These are phyloP conservation scores for Lagenaria siceraria DNA, from an alignment of 306 rosid genomes.

Conservation along the genomic window DNA sequence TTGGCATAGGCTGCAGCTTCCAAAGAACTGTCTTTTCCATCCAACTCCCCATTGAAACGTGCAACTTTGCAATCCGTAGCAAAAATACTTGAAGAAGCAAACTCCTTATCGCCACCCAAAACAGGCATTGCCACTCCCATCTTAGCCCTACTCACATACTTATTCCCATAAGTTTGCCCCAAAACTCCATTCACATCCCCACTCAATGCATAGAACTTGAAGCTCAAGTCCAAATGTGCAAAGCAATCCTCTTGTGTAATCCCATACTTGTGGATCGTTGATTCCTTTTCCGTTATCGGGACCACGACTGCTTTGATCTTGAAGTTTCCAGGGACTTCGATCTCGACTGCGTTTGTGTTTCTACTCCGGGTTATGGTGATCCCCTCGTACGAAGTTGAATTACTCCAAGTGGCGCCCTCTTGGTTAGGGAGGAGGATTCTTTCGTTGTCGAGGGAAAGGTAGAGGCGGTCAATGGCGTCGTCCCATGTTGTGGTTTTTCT, in stretches of 20 bases:
- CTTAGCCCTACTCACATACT: constrained; percentile 23
- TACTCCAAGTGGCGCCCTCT: not conserved
- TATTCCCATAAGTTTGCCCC: constrained; percentile 42
- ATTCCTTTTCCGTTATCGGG: constrained; percentile 54
- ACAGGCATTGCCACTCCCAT: constrained; percentile 35
- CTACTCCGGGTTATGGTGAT: constrained; percentile 8
- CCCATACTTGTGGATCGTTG: constrained; percentile 42
- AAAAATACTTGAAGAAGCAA: constrained; percentile 20
- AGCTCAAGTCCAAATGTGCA: constrained; percentile 59
- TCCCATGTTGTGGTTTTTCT: constrained; percentile 35
- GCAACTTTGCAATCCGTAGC: constrained; percentile 18
- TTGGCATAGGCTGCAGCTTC: not conserved
- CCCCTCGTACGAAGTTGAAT: not conserved
- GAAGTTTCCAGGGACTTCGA: constrained; percentile 18
- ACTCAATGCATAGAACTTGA: constrained; percentile 44
- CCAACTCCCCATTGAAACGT: constrained; percentile 3
- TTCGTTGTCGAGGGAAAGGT: constrained; percentile 22
- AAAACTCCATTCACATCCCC: constrained; percentile 40
- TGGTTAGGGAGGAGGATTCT: constrained; percentile 17
- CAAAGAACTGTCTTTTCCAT: not conserved
- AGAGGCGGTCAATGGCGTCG: constrained; percentile 28
- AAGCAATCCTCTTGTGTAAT: constrained; percentile 42
- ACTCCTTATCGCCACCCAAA: constrained; percentile 26
- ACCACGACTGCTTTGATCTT: constrained; percentile 41
- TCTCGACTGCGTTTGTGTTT: constrained; percentile 17